Evolutionary conservation across 257 asterid genomes (phyloP).

Genomic region (Forsythia suspensa): DNA sequence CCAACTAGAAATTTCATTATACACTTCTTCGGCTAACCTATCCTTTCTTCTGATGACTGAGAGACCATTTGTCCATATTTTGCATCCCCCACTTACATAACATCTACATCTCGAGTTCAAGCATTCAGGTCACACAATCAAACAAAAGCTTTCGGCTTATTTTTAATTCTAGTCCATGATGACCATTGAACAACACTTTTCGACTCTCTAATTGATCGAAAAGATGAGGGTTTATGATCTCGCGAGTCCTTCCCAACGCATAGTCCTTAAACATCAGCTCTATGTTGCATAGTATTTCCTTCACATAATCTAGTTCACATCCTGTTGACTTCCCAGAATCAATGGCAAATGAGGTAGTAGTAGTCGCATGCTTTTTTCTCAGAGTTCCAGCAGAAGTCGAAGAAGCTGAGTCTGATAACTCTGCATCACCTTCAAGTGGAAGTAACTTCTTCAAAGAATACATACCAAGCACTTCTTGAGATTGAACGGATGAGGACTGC

Average conservation of each 20-base stretch:
- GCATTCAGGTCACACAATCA: slow-evolving; percentile 69
- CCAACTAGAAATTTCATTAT: slow-evolving; percentile 62
- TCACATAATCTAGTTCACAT: slow-evolving; percentile 73
- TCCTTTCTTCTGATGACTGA: slow-evolving; percentile 46
- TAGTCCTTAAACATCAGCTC: slow-evolving; percentile 63
- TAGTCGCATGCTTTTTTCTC: neutral
- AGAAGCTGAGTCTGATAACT: slow-evolving; percentile 83
- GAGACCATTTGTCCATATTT: slow-evolving; percentile 58
- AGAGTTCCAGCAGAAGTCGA: slow-evolving; percentile 30
- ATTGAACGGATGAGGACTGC: slow-evolving; percentile 54
- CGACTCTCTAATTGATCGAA: slow-evolving; percentile 53
- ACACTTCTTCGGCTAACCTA: slow-evolving; percentile 65
- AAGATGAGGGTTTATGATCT: slow-evolving; percentile 50
- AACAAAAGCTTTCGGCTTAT: slow-evolving; percentile 52
- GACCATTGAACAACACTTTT: slow-evolving; percentile 19
- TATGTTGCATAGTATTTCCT: slow-evolving; percentile 53
- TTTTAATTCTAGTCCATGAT: slow-evolving; percentile 33
- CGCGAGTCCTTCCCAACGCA: slow-evolving; percentile 48
- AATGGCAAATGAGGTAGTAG: slow-evolving; percentile 4
- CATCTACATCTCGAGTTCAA: slow-evolving; percentile 55
- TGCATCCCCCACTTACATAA: slow-evolving; percentile 53
- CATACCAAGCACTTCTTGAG: slow-evolving; percentile 51
- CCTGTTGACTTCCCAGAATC: slow-evolving; percentile 19
- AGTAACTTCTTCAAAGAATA: slow-evolving; percentile 36
- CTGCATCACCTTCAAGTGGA: slow-evolving; percentile 47